Evolutionary conservation across 768 basidiomycete genomes (phyloP).

Genomic region (Epithele typhae): DNA sequence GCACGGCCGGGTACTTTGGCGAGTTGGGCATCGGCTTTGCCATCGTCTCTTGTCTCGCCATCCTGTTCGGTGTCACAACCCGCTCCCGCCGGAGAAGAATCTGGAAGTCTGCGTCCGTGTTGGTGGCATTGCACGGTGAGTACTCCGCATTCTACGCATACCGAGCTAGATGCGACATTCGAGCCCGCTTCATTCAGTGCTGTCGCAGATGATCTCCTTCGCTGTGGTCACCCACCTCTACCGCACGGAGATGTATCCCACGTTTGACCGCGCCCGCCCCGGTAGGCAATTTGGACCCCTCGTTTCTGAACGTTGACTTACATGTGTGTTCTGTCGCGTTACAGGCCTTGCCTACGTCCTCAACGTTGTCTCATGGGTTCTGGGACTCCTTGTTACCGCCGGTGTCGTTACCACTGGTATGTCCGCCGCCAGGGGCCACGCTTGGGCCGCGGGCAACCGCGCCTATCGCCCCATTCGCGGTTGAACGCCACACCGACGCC

Average conservation of each 20-base stretch:
- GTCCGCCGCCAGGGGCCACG: slow-evolving; percentile 54
- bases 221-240: slow-evolving; percentile 61
- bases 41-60: slow-evolving; percentile 48
- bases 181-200: slow-evolving; percentile 32
- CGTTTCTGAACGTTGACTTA: too few relatives aligned
- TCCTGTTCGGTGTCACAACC: slow-evolving; percentile 68
- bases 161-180: too few relatives aligned
- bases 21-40: slow-evolving; percentile 65
- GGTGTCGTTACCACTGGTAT: slow-evolving; percentile 61
- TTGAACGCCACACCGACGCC: too few relatives aligned
- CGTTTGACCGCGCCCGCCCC: slow-evolving; percentile 54
- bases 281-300: slow-evolving; percentile 48
- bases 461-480: slow-evolving; percentile 44
- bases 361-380: slow-evolving; percentile 58
- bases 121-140: slow-evolving; percentile 60
- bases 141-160: not conserved
- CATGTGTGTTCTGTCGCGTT: too few relatives aligned
- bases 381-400: slow-evolving; percentile 44
- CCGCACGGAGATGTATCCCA: slow-evolving; percentile 37
- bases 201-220: slow-evolving; percentile 59
- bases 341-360: slow-evolving; percentile 59
- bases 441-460: slow-evolving; percentile 76
- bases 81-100: slow-evolving; percentile 70
- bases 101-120: slow-evolving; percentile 68
- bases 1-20: slow-evolving; percentile 62